Percentiles rank a stretch among this genome's conserved stretches.
phyloP scores from a whole-genome alignment of 2,329 filamentous ascomycete species.

The Claviceps pazoutovae region DNA sequence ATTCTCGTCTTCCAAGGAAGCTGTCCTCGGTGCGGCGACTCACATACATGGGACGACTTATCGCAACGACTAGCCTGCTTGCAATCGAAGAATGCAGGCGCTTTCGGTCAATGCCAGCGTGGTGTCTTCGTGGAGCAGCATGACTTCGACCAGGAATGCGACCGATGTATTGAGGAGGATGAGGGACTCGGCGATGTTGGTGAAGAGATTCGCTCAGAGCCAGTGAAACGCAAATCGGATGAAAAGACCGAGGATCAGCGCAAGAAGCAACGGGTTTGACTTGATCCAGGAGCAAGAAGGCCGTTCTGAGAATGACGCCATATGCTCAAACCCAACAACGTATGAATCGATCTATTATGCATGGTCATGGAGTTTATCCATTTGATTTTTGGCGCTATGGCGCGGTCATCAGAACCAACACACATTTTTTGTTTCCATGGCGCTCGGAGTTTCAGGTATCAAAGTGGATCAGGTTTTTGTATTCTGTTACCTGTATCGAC shows the following conservation, averaged over 20 bases:
- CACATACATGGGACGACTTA: constrained; percentile 29
- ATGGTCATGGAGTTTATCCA: constrained; percentile 4
- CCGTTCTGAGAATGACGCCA: background rate
- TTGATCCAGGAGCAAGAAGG: background rate
- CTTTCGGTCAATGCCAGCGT: constrained; percentile 28
- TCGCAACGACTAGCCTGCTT: constrained; percentile 33
- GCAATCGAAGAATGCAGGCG: constrained; percentile 33
- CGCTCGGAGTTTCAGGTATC: background rate
- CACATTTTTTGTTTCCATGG: background rate
- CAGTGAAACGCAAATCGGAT: constrained; percentile 10
- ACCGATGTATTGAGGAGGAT: constrained; percentile 26
- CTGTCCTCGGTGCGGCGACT: constrained; percentile 28
- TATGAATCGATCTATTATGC: background rate
- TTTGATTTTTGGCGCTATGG: background rate
- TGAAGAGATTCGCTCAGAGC: constrained; percentile 12
- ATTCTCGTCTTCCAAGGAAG: constrained; percentile 29
- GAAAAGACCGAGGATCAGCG: constrained; percentile 8
- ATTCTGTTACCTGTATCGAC: background rate
- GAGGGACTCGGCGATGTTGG: constrained; percentile 28
- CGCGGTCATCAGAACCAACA: background rate
- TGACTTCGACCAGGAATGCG: constrained; percentile 33
- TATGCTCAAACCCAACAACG: background rate
- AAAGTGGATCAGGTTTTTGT: background rate
- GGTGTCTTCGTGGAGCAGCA: constrained; percentile 30
- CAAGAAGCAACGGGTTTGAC: constrained; percentile 20